These are phyloP conservation scores for Adansonia grandidieri DNA, from an alignment of 441 rosid genomes.

Conservation along the genomic window DNA sequence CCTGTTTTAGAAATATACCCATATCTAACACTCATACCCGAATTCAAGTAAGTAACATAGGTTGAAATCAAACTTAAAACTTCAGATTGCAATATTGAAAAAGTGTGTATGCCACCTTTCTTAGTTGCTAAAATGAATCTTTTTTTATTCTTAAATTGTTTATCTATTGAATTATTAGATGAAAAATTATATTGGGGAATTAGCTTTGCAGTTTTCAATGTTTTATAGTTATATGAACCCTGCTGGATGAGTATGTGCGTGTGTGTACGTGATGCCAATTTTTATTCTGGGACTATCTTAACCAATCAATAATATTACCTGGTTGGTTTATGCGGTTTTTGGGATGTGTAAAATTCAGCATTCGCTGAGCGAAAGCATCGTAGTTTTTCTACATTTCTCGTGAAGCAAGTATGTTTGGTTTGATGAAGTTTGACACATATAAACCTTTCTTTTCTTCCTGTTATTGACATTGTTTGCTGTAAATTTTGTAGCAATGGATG, in stretches of 20 bases:
- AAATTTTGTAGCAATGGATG: slow-evolving; percentile 50
- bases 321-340: background rate
- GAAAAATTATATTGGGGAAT: background rate
- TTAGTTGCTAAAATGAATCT: background rate
- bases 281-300: background rate
- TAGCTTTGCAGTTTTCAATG: background rate
- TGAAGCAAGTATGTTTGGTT: background rate
- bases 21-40: too few relatives aligned
- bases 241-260: background rate
- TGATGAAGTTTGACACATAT: background rate
- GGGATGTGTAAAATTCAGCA: background rate
- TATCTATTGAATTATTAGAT: background rate
- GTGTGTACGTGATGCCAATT: background rate
- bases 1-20: too few relatives aligned
- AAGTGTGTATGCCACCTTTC: background rate
- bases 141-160: background rate
- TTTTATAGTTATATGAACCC: background rate
- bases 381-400: too few relatives aligned
- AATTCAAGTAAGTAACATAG: too few relatives aligned
- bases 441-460: background rate
- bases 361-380: background rate
- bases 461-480: slow-evolving; percentile 16
- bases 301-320: background rate
- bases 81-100: background rate
- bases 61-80: slow-evolving; percentile 1